Conservation (phyloP, 2,329 filamentous ascomycete species). For the Phaeosphaeria sp. region DNA sequence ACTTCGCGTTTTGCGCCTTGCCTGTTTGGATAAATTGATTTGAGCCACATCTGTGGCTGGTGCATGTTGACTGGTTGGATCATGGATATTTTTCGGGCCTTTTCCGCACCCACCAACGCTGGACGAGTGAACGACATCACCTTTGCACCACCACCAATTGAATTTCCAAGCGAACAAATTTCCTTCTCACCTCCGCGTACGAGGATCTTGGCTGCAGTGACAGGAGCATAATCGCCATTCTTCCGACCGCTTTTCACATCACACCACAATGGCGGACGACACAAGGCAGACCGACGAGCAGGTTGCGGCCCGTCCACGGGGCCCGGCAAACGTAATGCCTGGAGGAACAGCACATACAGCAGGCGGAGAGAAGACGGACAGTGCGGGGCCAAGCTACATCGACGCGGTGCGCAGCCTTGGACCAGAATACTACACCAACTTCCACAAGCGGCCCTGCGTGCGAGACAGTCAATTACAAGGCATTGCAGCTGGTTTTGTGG, state of each 20-base stretch:
- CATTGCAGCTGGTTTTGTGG: conserved; percentile 77
- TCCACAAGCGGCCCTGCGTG: conserved; percentile 84
- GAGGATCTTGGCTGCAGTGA: background rate
- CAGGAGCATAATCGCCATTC: background rate
- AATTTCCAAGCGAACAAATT: background rate
- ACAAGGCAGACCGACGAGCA: conserved; percentile 44
- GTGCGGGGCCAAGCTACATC: conserved; percentile 47
- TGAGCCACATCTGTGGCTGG: conserved; percentile 24
- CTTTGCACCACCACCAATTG: conserved; percentile 1
- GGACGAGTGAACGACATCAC: conserved; percentile 11
- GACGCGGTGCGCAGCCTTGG: conserved; percentile 74
- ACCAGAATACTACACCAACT: conserved; percentile 70
- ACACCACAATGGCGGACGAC: conserved; percentile 55
- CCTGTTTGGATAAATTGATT: conserved; percentile 35
- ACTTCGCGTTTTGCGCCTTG: conserved; percentile 20
- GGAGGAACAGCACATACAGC: conserved; percentile 66
- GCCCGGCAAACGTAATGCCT: conserved; percentile 53
- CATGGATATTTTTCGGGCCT: conserved; percentile 36
- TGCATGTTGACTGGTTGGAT: conserved; percentile 14
- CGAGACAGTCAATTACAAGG: conserved; percentile 83
- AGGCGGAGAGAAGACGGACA: conserved; percentile 57
- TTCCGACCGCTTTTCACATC: conserved; percentile 15
- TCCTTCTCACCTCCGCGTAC: background rate
- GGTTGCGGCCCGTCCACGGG: conserved; percentile 27
- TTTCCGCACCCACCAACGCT: conserved; percentile 21